Base-by-base conservation (phyloP, 1,139 yeast species). In the Yamadazyma jaroonii region DNA sequence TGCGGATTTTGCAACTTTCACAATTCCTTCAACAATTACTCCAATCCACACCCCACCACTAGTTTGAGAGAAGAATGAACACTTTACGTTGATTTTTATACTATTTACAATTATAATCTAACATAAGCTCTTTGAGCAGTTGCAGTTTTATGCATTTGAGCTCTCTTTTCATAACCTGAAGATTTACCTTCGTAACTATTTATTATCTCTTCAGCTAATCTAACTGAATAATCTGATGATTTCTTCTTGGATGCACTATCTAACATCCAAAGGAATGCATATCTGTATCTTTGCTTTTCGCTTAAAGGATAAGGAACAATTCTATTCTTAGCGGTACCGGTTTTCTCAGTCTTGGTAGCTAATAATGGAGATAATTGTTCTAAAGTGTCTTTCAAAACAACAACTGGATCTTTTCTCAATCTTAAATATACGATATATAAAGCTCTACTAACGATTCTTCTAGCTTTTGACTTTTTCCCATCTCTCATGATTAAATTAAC, bases 401-500 rank as follows among this genome's bases (percentile, higher is more conserved):
- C 74, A 12, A 90, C 82, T 3, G 98, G 98, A 55, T 87, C 88
- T 47, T 65, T 53, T 62, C 94, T 75, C 15, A 81, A 71, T 53
- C 80, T 79, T 49, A 87, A 67, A 61, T 85, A 81, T 11, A 92
- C 83, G 39, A 90, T 69, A 55, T 89, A 89, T 40, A 92, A 69
- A 1, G 97, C 95, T 56, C 84, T 77, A 40, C 84, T 76, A 45
- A 94, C 73, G 38, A 75, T 71, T 52, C 76, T 83, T 56, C 83
- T 84, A 1, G 98, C 97, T 38, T 74, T 68, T 38, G 88, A 79
- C 60, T 90, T 92, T 60, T 83, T 81, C 35, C 99, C 99, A 55
- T 87, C 82, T 56, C 88, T 80, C 98, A 94, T 94, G 43, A 92
- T 81, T 64, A 89, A 74, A 58, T 90, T 88, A 39, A 87, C 81